A percentile compares a stretch with the other conserved stretches of the same genome.
Evolutionary conservation across 495 filamentous ascomycete genomes (phyloP).

Genomic region (Amniculicola lignicola): DNA sequence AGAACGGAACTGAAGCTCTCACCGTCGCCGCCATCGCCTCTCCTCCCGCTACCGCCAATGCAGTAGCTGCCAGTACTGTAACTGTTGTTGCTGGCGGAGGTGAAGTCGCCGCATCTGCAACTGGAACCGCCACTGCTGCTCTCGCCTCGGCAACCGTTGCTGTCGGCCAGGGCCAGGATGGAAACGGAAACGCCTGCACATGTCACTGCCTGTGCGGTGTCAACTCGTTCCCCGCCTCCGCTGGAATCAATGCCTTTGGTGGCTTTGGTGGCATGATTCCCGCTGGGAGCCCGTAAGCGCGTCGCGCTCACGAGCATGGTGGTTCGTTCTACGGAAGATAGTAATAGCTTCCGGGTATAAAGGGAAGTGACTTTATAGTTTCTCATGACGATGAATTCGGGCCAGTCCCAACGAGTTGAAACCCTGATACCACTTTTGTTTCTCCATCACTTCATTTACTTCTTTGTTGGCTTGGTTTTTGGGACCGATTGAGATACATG

Average conservation of each 20-base stretch:
- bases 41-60: slow-evolving; percentile 10
- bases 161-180: slow-evolving; percentile 25
- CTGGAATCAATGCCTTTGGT: slow-evolving; percentile 31
- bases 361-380: too few relatives aligned
- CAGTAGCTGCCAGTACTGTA: slow-evolving; percentile 24
- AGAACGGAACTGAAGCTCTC: slow-evolving; percentile 30
- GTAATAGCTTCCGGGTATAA: slow-evolving; percentile 28
- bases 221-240: slow-evolving; percentile 32
- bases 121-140: slow-evolving; percentile 3
- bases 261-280: slow-evolving; percentile 31
- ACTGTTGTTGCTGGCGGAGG: slow-evolving; percentile 25
- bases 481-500: slow-evolving; percentile 6
- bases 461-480: too few relatives aligned
- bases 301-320: neutral
- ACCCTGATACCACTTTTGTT: slow-evolving; percentile 27
- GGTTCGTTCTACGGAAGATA: slow-evolving; percentile 18
- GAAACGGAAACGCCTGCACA: slow-evolving; percentile 29
- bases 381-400: slow-evolving; percentile 19
- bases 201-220: slow-evolving; percentile 37
- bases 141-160: slow-evolving; percentile 24
- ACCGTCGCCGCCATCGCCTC: slow-evolving; percentile 21
- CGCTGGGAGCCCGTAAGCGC: neutral
- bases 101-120: slow-evolving; percentile 2
- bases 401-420: too few relatives aligned
- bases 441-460: too few relatives aligned